These are phyloP conservation scores for Corinectria fuckeliana DNA, from an alignment of 2,329 filamentous ascomycete genomes.

Conservation along the genomic window DNA sequence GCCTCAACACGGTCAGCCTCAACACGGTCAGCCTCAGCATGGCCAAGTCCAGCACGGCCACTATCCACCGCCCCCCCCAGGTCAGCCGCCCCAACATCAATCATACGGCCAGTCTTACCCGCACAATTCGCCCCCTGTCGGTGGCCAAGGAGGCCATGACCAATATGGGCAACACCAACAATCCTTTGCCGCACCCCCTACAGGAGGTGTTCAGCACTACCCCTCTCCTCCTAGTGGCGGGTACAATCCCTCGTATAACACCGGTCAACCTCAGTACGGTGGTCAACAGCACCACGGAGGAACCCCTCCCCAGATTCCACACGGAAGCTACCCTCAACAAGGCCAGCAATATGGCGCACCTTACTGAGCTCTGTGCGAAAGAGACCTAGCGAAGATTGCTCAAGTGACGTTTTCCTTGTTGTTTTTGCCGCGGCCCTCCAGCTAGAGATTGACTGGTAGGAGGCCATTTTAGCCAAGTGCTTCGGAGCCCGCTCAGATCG, in stretches of 20 bases:
- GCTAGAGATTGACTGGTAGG: constrained; percentile 1
- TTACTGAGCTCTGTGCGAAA: constrained; percentile 27
- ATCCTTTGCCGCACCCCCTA: constrained; percentile 31
- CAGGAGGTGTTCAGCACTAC: constrained; percentile 29
- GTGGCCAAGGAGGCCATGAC: constrained; percentile 31
- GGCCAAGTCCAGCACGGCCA: constrained; percentile 10
- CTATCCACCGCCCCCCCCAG: constrained; percentile 27
- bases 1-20: constrained; percentile 21
- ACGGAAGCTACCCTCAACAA: constrained; percentile 42
- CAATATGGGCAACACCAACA: constrained; percentile 34
- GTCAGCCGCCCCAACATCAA: constrained; percentile 31
- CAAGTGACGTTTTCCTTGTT: constrained; percentile 10
- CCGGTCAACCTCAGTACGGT: constrained; percentile 40
- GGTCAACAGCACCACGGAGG: constrained; percentile 37
- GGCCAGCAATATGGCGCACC: constrained; percentile 33
- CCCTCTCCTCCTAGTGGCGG: constrained; percentile 36
- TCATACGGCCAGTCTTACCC: constrained; percentile 31
- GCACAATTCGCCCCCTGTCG: constrained; percentile 25
- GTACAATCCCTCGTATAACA: constrained; percentile 41
- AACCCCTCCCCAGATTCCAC: constrained; percentile 37
- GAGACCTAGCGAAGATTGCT: background rate
- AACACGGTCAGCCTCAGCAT: constrained; percentile 20
- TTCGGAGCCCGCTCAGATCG: constrained; percentile 21
- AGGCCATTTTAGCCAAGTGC: constrained; percentile 19
- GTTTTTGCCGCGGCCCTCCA: background rate